A percentile compares a stretch with the other conserved stretches of the same genome.
Conservation (phyloP, 2,329 filamentous ascomycete genomes). For the Delphinella strobiligena region DNA sequence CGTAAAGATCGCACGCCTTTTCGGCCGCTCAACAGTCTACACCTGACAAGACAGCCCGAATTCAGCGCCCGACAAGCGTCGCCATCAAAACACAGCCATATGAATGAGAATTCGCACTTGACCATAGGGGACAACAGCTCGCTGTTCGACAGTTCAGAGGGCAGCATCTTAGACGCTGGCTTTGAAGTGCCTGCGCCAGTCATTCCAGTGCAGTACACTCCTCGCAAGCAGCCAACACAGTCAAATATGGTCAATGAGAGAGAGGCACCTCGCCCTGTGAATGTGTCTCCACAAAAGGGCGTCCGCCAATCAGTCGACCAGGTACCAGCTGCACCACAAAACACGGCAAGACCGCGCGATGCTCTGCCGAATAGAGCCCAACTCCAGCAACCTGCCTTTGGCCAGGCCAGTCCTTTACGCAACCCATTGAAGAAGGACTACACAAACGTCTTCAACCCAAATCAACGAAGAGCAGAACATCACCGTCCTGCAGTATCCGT, state of each 20-base stretch:
- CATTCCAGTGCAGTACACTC: neutral
- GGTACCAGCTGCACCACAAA: constrained; percentile 12
- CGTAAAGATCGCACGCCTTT: neutral
- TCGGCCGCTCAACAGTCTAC: neutral
- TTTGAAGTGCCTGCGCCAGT: too few species aligned
- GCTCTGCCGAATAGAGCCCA: neutral
- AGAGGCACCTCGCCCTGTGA: constrained; percentile 20
- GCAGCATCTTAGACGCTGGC: too few species aligned
- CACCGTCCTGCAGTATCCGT: constrained; percentile 8
- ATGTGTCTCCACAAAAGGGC: neutral
- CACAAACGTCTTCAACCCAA: constrained; percentile 37
- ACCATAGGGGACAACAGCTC: constrained; percentile 8
- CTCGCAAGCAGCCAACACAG: constrained; percentile 1
- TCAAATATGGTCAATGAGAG: constrained; percentile 40
- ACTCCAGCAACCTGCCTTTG: constrained; percentile 36
- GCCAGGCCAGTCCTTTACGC: constrained; percentile 45
- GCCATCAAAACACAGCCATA: neutral
- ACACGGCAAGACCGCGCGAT: neutral
- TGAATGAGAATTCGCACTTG: neutral
- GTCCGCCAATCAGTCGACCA: neutral
- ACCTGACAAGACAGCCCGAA: neutral
- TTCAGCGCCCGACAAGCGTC: neutral
- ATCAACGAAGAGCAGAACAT: constrained; percentile 19
- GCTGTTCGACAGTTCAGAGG: constrained; percentile 7
- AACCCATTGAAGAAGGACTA: constrained; percentile 30